These are phyloP conservation scores for Cryptococcus amylolentus DNA, from an alignment of 1,284 basidiomycete species.

Conservation along the genomic window DNA sequence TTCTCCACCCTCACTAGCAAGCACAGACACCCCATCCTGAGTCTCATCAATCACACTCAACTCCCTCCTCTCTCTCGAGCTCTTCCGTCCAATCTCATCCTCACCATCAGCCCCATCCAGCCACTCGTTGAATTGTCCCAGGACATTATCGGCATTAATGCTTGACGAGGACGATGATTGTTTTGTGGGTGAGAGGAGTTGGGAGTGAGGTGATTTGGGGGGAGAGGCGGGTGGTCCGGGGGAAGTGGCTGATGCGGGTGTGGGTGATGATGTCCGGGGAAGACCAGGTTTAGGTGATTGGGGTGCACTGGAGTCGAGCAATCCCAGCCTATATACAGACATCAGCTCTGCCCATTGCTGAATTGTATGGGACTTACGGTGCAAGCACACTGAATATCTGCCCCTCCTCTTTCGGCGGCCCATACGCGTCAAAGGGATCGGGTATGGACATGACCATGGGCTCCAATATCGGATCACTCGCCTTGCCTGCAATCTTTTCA, in stretches of 20 bases:
- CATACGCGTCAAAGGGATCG: constrained; percentile 90
- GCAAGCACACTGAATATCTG: constrained; percentile 89
- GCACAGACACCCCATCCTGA: constrained; percentile 9
- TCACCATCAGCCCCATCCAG: constrained; percentile 17
- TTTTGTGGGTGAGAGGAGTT: too few species aligned
- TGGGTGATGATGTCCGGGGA: constrained; percentile 25
- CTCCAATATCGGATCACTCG: constrained; percentile 85
- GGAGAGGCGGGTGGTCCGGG: constrained; percentile 11
- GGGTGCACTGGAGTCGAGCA: constrained; percentile 32
- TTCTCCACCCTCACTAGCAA: constrained; percentile 8
- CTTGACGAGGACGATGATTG: constrained; percentile 12
- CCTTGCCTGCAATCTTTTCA: constrained; percentile 59
- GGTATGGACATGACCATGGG: constrained; percentile 83
- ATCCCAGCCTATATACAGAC: constrained; percentile 19
- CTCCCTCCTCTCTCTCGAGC: constrained; percentile 34
- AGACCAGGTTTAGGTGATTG: constrained; percentile 36
- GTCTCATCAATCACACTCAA: constrained; percentile 47
- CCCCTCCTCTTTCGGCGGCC: constrained; percentile 78
- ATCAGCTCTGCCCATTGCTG: not conserved
- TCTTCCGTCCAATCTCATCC: constrained; percentile 3
- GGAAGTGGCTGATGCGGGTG: constrained; percentile 15
- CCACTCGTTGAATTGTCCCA: constrained; percentile 29
- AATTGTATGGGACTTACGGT: constrained; percentile 55
- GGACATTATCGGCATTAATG: constrained; percentile 20
- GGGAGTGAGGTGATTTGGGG: not conserved